Conservation (phyloP, 805 yeast genomes). For the Clavispora fructus region DNA sequence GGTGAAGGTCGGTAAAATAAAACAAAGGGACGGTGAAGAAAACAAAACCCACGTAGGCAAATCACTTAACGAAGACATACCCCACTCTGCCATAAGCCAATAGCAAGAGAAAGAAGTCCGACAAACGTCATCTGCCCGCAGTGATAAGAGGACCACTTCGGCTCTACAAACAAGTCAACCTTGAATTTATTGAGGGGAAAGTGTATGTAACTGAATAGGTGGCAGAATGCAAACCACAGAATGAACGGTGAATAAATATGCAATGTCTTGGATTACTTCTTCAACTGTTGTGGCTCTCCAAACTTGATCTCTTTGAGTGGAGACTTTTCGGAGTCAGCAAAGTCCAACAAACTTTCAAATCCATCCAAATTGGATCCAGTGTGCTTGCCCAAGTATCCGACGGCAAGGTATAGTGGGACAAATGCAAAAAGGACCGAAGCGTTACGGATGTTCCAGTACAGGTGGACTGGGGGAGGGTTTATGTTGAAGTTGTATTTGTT, state of each 20-base stretch:
- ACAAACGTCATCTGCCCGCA: no score
- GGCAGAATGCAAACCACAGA: neutral
- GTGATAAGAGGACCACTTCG: no score
- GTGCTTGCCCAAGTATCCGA: slow-evolving; percentile 30
- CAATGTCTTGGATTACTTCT: slow-evolving; percentile 3
- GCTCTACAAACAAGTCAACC: neutral
- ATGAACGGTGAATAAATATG: slow-evolving; percentile 1
- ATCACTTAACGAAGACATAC: no score
- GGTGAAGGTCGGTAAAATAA: no score
- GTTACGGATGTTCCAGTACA: slow-evolving; percentile 40
- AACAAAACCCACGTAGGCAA: no score
- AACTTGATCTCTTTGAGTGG: slow-evolving; percentile 33
- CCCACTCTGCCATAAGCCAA: no score
- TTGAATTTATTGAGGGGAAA: neutral
- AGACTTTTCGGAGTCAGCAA: slow-evolving; percentile 34
- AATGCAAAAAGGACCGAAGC: slow-evolving; percentile 32
- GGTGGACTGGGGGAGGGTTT: slow-evolving; percentile 42
- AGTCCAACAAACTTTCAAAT: slow-evolving; percentile 26
- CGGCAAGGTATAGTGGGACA: slow-evolving; percentile 31
- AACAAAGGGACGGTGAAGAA: no score
- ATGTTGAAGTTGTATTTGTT: slow-evolving; percentile 39
- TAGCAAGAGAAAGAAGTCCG: no score
- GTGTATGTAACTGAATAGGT: neutral
- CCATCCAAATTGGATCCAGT: slow-evolving; percentile 25
- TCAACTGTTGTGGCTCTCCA: slow-evolving; percentile 31